Percentiles rank a stretch among this genome's conserved stretches.
These are phyloP conservation scores for Mucor plumbeus DNA, from an alignment of 371 early-diverging fungal species.

Conservation along the genomic window DNA sequence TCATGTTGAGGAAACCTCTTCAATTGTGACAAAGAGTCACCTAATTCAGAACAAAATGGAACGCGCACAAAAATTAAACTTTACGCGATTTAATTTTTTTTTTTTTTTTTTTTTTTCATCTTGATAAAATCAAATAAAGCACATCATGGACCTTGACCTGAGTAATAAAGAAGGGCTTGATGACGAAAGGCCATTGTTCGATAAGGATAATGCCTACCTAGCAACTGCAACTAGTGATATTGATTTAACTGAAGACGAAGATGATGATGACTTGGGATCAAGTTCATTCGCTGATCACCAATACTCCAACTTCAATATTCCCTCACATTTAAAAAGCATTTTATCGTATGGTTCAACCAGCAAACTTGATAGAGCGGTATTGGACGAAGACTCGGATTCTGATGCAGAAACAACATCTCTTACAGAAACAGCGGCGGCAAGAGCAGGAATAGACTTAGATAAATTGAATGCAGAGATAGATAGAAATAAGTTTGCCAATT, in stretches of 20 bases:
- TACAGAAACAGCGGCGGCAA: neutral
- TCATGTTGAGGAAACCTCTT: too few species aligned
- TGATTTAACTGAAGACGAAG: constrained; percentile 15
- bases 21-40: neutral
- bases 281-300: constrained; percentile 19
- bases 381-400: constrained; percentile 24
- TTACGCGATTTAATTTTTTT: constrained; percentile 2
- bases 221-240: constrained; percentile 1
- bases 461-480: constrained; percentile 12
- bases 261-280: constrained; percentile 21
- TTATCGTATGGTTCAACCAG: constrained; percentile 1
- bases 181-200: neutral
- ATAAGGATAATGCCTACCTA: neutral
- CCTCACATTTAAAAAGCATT: constrained; percentile 22
- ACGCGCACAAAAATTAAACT: neutral
- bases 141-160: neutral
- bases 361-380: neutral
- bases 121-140: neutral
- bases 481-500: constrained; percentile 19
- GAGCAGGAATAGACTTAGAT: neutral
- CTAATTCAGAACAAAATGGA: neutral
- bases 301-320: constrained; percentile 19
- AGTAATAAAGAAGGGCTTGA: neutral
- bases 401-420: neutral
- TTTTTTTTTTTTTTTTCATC: neutral